Conservation (phyloP, 345 rosid species). For the Brassica juncea region DNA sequence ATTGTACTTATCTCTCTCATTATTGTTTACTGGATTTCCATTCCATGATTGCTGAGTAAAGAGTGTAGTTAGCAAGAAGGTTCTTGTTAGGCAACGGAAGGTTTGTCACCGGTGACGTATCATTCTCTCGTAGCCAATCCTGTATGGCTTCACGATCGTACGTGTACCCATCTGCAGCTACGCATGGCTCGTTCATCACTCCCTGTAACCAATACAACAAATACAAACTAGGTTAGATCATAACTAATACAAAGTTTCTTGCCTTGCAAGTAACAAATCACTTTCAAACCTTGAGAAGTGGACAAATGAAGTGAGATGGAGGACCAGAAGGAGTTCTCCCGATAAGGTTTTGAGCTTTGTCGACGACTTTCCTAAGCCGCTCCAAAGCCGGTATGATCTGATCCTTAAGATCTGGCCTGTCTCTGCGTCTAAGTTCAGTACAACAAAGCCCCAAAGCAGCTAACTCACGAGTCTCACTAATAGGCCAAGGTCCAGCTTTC, state of each 20-base stretch:
- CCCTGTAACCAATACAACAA: conserved; percentile 45
- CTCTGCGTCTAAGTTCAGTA: conserved; percentile 50
- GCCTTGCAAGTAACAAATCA: background rate
- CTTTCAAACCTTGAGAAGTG: conserved; percentile 61
- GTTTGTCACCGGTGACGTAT: conserved; percentile 72
- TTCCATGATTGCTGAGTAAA: conserved; percentile 67
- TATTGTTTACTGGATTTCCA: conserved; percentile 62
- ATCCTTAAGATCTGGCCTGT: background rate
- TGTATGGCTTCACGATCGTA: conserved; percentile 73
- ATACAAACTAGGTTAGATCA: background rate
- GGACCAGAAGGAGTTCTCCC: conserved; percentile 36
- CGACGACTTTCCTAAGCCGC: conserved; percentile 57
- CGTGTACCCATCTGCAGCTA: conserved; percentile 88
- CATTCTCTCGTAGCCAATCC: conserved; percentile 64
- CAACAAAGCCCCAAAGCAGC: conserved; percentile 72
- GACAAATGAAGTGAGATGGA: conserved; percentile 80
- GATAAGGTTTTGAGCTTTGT: conserved; percentile 42
- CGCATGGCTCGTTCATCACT: conserved; percentile 84
- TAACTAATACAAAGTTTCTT: background rate
- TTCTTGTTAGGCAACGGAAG: conserved; percentile 58
- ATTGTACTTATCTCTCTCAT: conserved; percentile 14
- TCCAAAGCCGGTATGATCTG: conserved; percentile 75
- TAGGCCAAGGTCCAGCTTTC: conserved; percentile 83
- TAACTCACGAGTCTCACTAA: conserved; percentile 66
- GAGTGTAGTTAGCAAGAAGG: conserved; percentile 72